Conservation (phyloP, 2,329 filamentous ascomycete species). For the Colletotrichum viniferum region DNA sequence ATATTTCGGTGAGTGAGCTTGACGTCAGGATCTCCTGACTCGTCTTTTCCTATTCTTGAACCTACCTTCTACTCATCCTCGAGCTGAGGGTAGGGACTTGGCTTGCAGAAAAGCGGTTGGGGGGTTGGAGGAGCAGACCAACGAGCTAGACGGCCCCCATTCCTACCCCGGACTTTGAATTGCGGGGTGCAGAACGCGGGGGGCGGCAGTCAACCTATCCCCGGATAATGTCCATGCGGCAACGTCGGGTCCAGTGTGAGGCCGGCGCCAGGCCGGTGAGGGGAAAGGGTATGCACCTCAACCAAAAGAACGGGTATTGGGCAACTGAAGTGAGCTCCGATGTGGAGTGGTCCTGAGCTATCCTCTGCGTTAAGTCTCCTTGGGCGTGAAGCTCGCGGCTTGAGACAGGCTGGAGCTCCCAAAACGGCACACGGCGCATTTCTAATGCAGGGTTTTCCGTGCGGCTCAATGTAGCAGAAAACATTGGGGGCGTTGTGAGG, state of each 20-base stretch:
- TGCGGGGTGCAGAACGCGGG: conserved; percentile 20
- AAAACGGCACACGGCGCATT: not conserved
- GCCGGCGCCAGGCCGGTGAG: not conserved
- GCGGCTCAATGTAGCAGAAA: not conserved
- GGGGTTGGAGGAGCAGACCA: not conserved
- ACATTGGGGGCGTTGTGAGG: not conserved
- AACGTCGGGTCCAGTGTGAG: not conserved
- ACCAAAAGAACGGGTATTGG: not conserved
- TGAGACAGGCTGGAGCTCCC: conserved; percentile 2
- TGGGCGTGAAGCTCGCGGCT: not conserved
- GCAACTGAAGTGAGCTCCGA: not conserved
- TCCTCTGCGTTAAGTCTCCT: not conserved
- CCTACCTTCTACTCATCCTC: conserved; percentile 1
- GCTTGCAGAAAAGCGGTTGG: not conserved
- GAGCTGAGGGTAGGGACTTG: conserved; percentile 1
- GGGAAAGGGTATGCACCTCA: not conserved
- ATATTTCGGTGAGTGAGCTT: conserved; percentile 17
- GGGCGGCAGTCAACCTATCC: not conserved
- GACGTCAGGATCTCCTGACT: conserved; percentile 12
- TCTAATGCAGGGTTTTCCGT: not conserved
- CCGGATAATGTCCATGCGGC: conserved; percentile 3
- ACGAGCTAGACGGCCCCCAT: conserved; percentile 1
- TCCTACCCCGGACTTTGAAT: conserved; percentile 14
- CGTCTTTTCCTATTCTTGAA: not conserved
- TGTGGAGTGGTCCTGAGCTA: not conserved